These are phyloP conservation scores for Batrachochytrium dendrobatidis DNA, from an alignment of 371 early-diverging fungal species.

Conservation along the genomic window DNA sequence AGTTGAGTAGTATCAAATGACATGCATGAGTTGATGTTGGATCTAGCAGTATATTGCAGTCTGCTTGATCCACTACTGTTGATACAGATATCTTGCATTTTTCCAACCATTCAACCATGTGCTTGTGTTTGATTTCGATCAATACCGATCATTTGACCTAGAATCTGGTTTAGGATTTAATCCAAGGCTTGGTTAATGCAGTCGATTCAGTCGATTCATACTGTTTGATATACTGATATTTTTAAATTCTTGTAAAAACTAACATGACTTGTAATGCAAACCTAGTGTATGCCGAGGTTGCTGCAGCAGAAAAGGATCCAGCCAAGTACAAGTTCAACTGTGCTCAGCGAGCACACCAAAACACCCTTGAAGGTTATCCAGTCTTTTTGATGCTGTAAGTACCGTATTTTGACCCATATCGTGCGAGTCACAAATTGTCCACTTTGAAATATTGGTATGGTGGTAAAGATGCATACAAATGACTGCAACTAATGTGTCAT, in stretches of 20 bases:
- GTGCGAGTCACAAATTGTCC: not conserved
- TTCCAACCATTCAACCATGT: too few relatives aligned
- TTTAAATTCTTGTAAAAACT: too few relatives aligned
- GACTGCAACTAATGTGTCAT: not conserved
- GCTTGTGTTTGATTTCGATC: too few relatives aligned
- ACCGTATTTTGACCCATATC: not conserved
- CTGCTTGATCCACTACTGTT: too few relatives aligned
- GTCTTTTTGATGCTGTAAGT: slow-evolving; percentile 22
- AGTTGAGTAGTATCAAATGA: too few relatives aligned
- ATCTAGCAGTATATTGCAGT: too few relatives aligned
- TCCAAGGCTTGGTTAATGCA: not conserved
- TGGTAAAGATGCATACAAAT: slow-evolving; percentile 25
- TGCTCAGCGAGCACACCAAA: slow-evolving; percentile 63
- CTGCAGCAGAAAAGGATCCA: slow-evolving; percentile 50
- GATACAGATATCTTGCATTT: too few relatives aligned
- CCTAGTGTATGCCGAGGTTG: slow-evolving; percentile 50
- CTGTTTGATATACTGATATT: not conserved
- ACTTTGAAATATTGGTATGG: slow-evolving; percentile 13
- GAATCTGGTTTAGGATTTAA: too few relatives aligned
- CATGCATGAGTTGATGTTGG: too few relatives aligned
- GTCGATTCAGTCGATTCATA: not conserved
- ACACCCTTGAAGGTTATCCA: slow-evolving; percentile 34
- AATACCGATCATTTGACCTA: too few relatives aligned
- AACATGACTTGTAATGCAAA: too few relatives aligned
- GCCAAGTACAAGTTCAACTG: slow-evolving; percentile 54